Evolutionary conservation across 2,329 filamentous ascomycete species (phyloP).

Genomic region (Niveomyces coronatus): DNA sequence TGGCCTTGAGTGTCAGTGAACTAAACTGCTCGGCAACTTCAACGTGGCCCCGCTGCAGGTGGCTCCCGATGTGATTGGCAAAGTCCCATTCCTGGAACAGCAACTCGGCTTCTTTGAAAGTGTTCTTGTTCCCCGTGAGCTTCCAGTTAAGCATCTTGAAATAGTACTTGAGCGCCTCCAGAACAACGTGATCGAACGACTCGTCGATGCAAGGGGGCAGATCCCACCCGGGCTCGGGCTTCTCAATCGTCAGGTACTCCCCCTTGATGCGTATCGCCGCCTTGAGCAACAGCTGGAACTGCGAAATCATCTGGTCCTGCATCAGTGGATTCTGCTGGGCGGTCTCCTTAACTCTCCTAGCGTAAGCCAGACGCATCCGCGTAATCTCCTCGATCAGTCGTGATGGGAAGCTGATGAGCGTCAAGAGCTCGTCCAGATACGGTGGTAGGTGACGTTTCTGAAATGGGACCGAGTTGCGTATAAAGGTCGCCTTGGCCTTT

Average conservation of each 20-base stretch:
- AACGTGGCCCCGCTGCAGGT: slow-evolving; percentile 87
- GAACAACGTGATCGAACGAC: slow-evolving; percentile 81
- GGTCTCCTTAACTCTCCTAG: slow-evolving; percentile 90
- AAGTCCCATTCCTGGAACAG: slow-evolving; percentile 98
- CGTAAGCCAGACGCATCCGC: slow-evolving; percentile 79
- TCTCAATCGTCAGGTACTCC: slow-evolving; percentile 73
- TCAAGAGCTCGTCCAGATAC: slow-evolving; percentile 93
- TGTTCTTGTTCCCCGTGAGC: slow-evolving; percentile 93
- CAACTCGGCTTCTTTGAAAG: slow-evolving; percentile 96
- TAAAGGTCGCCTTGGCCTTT: slow-evolving; percentile 88
- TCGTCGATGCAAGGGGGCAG: slow-evolving; percentile 94
- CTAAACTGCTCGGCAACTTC: slow-evolving; percentile 98
- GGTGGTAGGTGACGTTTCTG: slow-evolving; percentile 83
- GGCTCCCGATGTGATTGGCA: slow-evolving; percentile 82
- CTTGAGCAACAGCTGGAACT: slow-evolving; percentile 88
- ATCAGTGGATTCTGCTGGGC: slow-evolving; percentile 87
- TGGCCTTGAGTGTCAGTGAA: slow-evolving; percentile 83
- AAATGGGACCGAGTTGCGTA: slow-evolving; percentile 75
- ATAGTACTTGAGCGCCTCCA: slow-evolving; percentile 93
- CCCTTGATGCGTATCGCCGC: slow-evolving; percentile 89
- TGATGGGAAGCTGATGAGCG: slow-evolving; percentile 93
- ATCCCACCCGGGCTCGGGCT: slow-evolving; percentile 88
- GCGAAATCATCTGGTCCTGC: slow-evolving; percentile 94
- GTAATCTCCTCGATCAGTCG: slow-evolving; percentile 95
- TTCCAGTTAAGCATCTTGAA: slow-evolving; percentile 99